Conservation (phyloP, 129 eudicot genomes). For the Centrapalus pauciflorus region DNA sequence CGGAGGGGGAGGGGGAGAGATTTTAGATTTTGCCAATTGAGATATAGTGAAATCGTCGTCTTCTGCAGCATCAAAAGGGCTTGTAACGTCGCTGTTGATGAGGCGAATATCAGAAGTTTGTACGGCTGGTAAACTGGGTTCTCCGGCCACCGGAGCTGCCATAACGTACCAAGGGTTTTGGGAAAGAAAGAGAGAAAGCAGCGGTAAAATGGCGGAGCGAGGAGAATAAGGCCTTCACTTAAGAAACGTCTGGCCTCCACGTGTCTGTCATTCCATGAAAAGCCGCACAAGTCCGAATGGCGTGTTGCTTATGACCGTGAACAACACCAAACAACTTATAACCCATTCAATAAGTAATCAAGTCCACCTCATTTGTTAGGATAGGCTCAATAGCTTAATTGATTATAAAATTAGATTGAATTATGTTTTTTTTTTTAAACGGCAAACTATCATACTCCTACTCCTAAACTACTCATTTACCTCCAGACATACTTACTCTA, state of each 20-base stretch:
- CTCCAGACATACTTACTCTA: no score
- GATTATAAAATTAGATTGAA: no score
- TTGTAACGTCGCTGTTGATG: background rate
- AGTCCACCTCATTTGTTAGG: no score
- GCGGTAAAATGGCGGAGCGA: constrained; percentile 11
- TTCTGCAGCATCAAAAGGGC: background rate
- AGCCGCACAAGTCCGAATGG: no score
- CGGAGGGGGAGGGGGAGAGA: background rate
- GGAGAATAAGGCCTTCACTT: background rate
- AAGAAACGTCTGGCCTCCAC: background rate
- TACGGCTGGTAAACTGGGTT: background rate
- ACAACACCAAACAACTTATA: no score
- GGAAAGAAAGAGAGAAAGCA: background rate
- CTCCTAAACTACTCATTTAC: no score
- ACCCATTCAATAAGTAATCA: no score
- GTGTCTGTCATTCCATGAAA: constrained; percentile 1
- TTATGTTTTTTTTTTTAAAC: no score
- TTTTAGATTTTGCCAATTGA: background rate
- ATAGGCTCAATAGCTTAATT: no score
- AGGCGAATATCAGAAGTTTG: background rate
- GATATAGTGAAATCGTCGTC: background rate
- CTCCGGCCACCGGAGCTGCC: constrained; percentile 5
- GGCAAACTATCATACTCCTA: no score
- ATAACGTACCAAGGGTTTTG: constrained; percentile 3
- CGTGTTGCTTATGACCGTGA: no score